phyloP scores from a whole-genome alignment of 129 eudicot species.

The Tagetes erecta region DNA sequence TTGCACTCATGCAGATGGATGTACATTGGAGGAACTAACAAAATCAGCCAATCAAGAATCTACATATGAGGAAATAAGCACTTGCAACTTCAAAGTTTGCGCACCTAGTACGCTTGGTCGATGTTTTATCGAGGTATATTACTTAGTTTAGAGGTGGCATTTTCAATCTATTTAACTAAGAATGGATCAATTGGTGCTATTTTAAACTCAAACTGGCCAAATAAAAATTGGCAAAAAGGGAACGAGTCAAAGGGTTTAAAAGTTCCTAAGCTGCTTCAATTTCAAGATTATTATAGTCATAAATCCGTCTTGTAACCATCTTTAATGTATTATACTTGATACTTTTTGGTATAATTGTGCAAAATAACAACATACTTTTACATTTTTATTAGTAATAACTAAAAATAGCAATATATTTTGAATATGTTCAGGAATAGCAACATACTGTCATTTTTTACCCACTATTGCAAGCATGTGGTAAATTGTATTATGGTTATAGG shows the following conservation, averaged over 20 bases:
- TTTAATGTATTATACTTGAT: not conserved
- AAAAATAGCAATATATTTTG: too few species aligned
- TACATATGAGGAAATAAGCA: conserved; percentile 54
- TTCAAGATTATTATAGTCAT: not conserved
- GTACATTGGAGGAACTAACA: conserved; percentile 41
- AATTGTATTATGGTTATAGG: not conserved
- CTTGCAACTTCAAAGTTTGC: conserved; percentile 48
- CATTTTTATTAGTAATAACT: not conserved
- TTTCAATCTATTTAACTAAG: not conserved
- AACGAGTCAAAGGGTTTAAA: not conserved
- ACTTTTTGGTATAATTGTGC: not conserved
- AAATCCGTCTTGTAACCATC: not conserved
- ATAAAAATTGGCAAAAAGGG: not conserved
- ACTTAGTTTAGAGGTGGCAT: not conserved
- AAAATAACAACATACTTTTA: not conserved
- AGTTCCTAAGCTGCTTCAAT: not conserved
- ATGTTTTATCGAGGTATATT: conserved; percentile 84
- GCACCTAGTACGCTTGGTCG: conserved; percentile 60
- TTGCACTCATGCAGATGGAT: conserved; percentile 64
- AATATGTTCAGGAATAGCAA: not conserved
- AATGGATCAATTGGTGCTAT: not conserved
- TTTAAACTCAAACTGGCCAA: not conserved
- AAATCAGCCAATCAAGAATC: conserved; percentile 39
- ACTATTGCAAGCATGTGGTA: not conserved
- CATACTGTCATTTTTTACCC: not conserved